phyloP scores from a whole-genome alignment of 345 rosid species.

The Citrus maxima region DNA sequence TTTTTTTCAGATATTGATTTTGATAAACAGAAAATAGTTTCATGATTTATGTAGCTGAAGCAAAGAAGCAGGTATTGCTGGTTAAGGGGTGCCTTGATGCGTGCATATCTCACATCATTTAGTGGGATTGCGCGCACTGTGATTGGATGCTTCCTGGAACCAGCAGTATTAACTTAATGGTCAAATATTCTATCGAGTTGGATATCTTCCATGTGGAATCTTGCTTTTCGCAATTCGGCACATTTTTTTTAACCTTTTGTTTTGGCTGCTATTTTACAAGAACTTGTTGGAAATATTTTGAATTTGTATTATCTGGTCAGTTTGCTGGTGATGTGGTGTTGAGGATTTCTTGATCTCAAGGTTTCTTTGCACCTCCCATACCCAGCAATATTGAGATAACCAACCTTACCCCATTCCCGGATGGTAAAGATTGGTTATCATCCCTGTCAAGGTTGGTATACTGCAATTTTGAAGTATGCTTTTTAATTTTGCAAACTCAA shows the following conservation, averaged over 20 bases:
- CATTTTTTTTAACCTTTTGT: neutral
- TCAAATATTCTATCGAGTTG: conserved; percentile 24
- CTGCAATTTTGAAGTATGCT: neutral
- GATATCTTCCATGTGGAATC: conserved; percentile 5
- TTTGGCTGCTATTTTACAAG: neutral
- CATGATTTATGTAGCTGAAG: neutral
- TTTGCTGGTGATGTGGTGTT: conserved; percentile 39
- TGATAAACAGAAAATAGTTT: neutral
- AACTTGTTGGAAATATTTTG: neutral
- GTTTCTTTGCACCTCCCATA: conserved; percentile 35
- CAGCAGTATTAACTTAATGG: conserved; percentile 20
- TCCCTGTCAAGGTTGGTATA: conserved; percentile 43
- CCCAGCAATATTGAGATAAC: conserved; percentile 27
- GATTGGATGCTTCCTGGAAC: conserved; percentile 25
- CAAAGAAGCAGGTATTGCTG: conserved; percentile 12
- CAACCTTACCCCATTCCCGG: conserved; percentile 29
- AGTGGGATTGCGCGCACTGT: neutral
- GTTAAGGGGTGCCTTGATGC: conserved; percentile 24
- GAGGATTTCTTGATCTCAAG: conserved; percentile 5
- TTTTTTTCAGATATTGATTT: no score
- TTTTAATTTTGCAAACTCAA: neutral
- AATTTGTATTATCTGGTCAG: neutral
- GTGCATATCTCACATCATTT: neutral
- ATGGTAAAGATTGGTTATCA: conserved; percentile 24
- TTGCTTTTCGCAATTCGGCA: conserved; percentile 24